These are phyloP conservation scores for Ophiocordyceps polyrhachis-furcata DNA, from an alignment of 2,329 filamentous ascomycete species.

Conservation along the genomic window DNA sequence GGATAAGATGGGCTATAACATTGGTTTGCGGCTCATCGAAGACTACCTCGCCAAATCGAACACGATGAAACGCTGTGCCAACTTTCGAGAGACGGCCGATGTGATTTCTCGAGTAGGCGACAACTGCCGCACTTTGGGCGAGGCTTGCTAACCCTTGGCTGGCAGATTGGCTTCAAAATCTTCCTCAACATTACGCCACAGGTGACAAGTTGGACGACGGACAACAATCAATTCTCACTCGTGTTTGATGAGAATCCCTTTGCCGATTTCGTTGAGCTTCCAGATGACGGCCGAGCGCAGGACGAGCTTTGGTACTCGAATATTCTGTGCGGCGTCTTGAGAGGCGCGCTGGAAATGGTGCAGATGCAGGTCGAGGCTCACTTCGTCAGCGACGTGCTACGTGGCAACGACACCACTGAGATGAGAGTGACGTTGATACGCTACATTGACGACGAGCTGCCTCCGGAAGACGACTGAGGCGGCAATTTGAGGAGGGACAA, in stretches of 20 bases:
- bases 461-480: slow-evolving; percentile 75
- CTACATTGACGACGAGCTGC: slow-evolving; percentile 95
- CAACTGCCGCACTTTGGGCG: background rate
- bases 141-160: slow-evolving; percentile 5
- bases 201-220: slow-evolving; percentile 87
- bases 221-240: slow-evolving; percentile 91
- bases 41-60: slow-evolving; percentile 95
- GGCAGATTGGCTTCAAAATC: slow-evolving; percentile 91
- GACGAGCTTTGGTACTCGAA: slow-evolving; percentile 98
- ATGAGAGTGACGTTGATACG: slow-evolving; percentile 84
- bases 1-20: slow-evolving; percentile 99
- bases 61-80: slow-evolving; percentile 70
- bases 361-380: slow-evolving; percentile 98
- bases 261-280: slow-evolving; percentile 92
- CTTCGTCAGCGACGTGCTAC: slow-evolving; percentile 83
- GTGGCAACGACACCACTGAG: slow-evolving; percentile 90
- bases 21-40: slow-evolving; percentile 85
- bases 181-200: slow-evolving; percentile 93
- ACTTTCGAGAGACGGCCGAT: slow-evolving; percentile 90
- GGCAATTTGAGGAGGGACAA: background rate
- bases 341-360: slow-evolving; percentile 92
- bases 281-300: slow-evolving; percentile 86
- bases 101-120: slow-evolving; percentile 69
- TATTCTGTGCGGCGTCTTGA: slow-evolving; percentile 80
- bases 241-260: slow-evolving; percentile 95